Evolutionary conservation across 192 early-diverging fungal genomes (phyloP).

Genomic region (Nowakowskiella sp.): DNA sequence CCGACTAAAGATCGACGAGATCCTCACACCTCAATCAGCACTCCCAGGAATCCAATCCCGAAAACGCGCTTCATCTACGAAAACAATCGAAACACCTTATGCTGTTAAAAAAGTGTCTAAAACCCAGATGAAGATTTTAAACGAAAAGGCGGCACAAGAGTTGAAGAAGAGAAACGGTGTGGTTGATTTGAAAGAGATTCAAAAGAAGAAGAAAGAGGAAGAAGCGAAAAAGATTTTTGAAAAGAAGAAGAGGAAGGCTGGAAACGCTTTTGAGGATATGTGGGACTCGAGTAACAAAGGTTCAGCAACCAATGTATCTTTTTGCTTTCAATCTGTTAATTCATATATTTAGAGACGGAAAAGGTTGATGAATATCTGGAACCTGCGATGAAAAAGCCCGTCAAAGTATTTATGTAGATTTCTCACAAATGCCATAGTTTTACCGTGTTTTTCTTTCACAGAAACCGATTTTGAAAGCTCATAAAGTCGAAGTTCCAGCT

Average conservation of each 20-base stretch:
- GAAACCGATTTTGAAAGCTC: slow-evolving; percentile 35
- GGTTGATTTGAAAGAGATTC: slow-evolving; percentile 7
- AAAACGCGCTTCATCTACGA: too few relatives aligned
- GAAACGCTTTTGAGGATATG: slow-evolving; percentile 60
- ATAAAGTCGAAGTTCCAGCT: slow-evolving; percentile 43
- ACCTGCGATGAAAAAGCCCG: slow-evolving; percentile 30
- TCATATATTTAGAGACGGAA: not conserved
- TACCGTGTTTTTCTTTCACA: slow-evolving; percentile 7
- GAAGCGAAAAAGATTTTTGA: slow-evolving; percentile 15
- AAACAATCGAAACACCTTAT: not conserved
- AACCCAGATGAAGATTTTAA: not conserved
- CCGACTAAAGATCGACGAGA: slow-evolving; percentile 72
- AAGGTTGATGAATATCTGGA: slow-evolving; percentile 33
- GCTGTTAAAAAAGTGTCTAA: slow-evolving; percentile 2
- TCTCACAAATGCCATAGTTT: not conserved
- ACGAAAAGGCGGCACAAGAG: not conserved
- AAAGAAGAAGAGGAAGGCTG: slow-evolving; percentile 30
- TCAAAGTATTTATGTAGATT: slow-evolving; percentile 26
- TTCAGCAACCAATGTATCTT: not conserved
- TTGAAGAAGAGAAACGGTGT: slow-evolving; percentile 13
- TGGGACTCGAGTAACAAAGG: not conserved
- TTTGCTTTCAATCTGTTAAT: slow-evolving; percentile 5
- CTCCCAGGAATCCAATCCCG: slow-evolving; percentile 33
- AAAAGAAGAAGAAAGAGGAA: slow-evolving; percentile 12
- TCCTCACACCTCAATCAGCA: slow-evolving; percentile 64